A percentile compares a stretch with the other conserved stretches of the same genome.
These are phyloP conservation scores for Flaveria linearis DNA, from an alignment of 129 eudicot genomes.

Conservation along the genomic window DNA sequence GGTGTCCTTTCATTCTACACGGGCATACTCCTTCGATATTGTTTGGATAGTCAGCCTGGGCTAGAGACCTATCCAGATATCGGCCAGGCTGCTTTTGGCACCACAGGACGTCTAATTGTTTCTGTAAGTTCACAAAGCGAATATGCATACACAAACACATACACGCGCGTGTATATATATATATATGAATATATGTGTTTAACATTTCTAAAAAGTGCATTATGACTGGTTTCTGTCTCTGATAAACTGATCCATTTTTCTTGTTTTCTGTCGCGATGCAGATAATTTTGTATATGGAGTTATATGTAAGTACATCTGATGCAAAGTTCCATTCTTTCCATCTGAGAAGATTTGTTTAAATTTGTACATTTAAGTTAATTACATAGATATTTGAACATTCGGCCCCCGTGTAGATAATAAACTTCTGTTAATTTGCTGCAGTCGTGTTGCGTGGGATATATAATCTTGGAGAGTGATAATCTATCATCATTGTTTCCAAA, in stretches of 20 bases:
- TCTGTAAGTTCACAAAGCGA: slow-evolving; percentile 53
- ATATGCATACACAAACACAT: background rate
- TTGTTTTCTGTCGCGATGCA: slow-evolving; percentile 47
- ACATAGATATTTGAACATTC: background rate
- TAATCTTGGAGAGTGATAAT: slow-evolving; percentile 93
- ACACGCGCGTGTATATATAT: background rate
- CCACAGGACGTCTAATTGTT: slow-evolving; percentile 58
- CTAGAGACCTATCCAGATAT: slow-evolving; percentile 93
- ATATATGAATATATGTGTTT: slow-evolving; percentile 3
- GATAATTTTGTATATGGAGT: slow-evolving; percentile 80
- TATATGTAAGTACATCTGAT: slow-evolving; percentile 74
- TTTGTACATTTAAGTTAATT: background rate
- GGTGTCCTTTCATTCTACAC: slow-evolving; percentile 79
- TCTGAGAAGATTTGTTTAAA: background rate
- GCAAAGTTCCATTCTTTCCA: background rate
- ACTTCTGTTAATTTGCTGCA: slow-evolving; percentile 24
- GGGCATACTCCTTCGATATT: slow-evolving; percentile 75
- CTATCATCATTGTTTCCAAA: slow-evolving; percentile 87
- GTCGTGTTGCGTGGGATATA: slow-evolving; percentile 90
- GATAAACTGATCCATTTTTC: slow-evolving; percentile 20
- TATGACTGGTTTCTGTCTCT: slow-evolving; percentile 13
- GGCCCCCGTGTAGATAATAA: background rate
- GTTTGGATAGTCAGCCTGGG: slow-evolving; percentile 93
- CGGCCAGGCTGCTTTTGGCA: slow-evolving; percentile 96
- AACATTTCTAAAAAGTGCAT: background rate